Evolutionary conservation across 2,329 filamentous ascomycete species (phyloP), one percentile per base, ranked within the genome.

Genomic region (Fusarium solani-melongenae): DNA sequence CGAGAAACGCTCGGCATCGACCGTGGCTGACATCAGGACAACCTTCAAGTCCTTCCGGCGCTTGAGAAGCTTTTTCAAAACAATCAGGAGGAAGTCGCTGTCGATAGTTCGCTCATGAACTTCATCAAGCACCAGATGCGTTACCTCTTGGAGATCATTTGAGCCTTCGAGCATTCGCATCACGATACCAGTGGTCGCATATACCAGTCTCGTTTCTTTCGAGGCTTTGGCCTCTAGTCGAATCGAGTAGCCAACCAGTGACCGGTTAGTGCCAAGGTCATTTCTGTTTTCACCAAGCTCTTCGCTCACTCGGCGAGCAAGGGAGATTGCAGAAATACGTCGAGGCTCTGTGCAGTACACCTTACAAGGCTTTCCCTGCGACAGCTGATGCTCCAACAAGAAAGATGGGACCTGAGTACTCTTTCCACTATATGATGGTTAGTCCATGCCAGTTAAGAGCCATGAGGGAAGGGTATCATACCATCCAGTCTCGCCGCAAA

Each of bases 341-440:
- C 96, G 91, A 38, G 96, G 96, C 80, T 99, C 95, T 0, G 96
- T 98, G 80, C 96, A 98, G 81, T 96, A 98, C 12, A 99, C 92
- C 79, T 97, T 98, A 83, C 95, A 98, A 6, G 90, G 86, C 72
- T 91, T 92, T 6, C 95, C 96, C 71, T 92, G 89, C 4, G 91
- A 89, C 58, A 99, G 88, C 79, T 98, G 92, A 77, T 98, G 91
- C 81, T 99, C 96, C 9, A 99, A 86, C 62, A 99, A 90, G 79
- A 97, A 98, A 1, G 95, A 92, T 6, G 96, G 96, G n/a, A 98
- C 93, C 79, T 99, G 96, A 0, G 96, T 99, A 82, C 95, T 98
- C 86, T 99, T 99, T 73, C 96, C 96, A 81, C 92, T 87, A 59
- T 72, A 14, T 34, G 64, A 46, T 11, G 15, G 61, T 81, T 59